These are phyloP conservation scores for Botrytis fabae DNA, from an alignment of 2,329 filamentous ascomycete species.

Conservation along the genomic window DNA sequence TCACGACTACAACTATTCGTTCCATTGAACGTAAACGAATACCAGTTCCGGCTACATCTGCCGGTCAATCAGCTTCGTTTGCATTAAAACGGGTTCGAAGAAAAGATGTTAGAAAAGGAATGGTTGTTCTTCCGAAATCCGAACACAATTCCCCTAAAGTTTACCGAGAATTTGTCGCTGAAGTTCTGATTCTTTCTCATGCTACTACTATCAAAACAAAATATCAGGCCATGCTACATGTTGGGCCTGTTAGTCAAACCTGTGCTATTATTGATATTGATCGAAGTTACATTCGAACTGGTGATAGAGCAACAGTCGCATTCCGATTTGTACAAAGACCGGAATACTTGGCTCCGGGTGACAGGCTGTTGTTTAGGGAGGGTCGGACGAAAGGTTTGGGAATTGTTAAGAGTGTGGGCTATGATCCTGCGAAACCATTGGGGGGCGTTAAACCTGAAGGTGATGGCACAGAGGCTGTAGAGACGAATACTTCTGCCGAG, in stretches of 20 bases:
- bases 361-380: conserved; percentile 89
- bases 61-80: conserved; percentile 90
- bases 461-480: background rate
- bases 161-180: conserved; percentile 73
- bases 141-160: conserved; percentile 72
- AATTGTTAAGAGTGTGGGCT: conserved; percentile 89
- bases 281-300: conserved; percentile 89
- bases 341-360: conserved; percentile 86
- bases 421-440: conserved; percentile 64
- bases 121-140: conserved; percentile 88
- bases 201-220: conserved; percentile 95
- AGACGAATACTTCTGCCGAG: background rate
- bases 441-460: conserved; percentile 29
- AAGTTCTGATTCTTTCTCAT: conserved; percentile 93
- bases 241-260: conserved; percentile 91
- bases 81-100: conserved; percentile 83
- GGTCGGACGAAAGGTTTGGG: conserved; percentile 93
- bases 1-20: conserved; percentile 80
- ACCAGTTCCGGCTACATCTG: conserved; percentile 79
- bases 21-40: conserved; percentile 96
- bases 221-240: conserved; percentile 98
- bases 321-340: conserved; percentile 94
- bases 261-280: conserved; percentile 98
- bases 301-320: conserved; percentile 89
- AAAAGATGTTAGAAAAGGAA: conserved; percentile 94